phyloP scores from a whole-genome alignment of 2,329 filamentous ascomycete genomes.

The Pestalotiopsis sp. region DNA sequence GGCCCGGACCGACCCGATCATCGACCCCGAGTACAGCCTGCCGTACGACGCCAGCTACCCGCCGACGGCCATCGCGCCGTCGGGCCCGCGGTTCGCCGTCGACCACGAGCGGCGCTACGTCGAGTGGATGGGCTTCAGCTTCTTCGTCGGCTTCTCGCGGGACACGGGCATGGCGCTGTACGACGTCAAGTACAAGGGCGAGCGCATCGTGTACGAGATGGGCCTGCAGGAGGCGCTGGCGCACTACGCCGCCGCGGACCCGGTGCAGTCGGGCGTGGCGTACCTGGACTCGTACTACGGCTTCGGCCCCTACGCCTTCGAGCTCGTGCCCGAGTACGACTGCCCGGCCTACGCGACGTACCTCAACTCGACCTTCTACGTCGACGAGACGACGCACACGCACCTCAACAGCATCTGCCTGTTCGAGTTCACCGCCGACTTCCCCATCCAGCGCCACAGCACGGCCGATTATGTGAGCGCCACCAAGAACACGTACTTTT shows the following conservation, averaged over 20 bases:
- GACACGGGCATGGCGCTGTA: conserved; percentile 52
- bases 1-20: conserved; percentile 41
- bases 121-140: conserved; percentile 53
- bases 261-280: conserved; percentile 43
- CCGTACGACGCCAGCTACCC: conserved; percentile 36
- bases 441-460: conserved; percentile 51
- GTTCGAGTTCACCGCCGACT: conserved; percentile 54
- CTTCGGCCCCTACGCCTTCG: conserved; percentile 47
- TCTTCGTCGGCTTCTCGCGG: conserved; percentile 50
- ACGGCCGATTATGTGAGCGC: conserved; percentile 10
- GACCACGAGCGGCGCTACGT: conserved; percentile 46
- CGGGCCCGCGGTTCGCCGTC: conserved; percentile 42
- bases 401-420: conserved; percentile 56
- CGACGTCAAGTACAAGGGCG: conserved; percentile 56
- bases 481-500: conserved; percentile 12
- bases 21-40: conserved; percentile 37
- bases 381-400: conserved; percentile 42
- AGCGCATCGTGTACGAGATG: conserved; percentile 58
- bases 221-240: conserved; percentile 57
- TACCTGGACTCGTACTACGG: conserved; percentile 52
- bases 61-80: conserved; percentile 39
- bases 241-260: conserved; percentile 53
- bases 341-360: conserved; percentile 54
- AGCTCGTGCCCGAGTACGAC: conserved; percentile 51
- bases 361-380: conserved; percentile 48